Conservation (phyloP, 495 filamentous ascomycete species). For the Penicillium argentinense region DNA sequence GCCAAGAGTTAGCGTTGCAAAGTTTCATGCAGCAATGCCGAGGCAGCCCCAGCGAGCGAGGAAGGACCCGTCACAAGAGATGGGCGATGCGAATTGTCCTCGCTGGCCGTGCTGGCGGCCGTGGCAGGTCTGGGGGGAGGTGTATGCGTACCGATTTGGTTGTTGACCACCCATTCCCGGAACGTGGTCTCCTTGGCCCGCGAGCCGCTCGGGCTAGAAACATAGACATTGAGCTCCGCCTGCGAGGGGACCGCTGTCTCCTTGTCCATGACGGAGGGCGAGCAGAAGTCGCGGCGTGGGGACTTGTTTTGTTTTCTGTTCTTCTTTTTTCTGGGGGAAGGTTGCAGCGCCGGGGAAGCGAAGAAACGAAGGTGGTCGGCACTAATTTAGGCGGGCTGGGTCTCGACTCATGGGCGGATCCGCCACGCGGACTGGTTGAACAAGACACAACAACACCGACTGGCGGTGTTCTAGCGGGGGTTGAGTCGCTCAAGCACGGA, state of each 20-base stretch:
- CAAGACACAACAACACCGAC: too few species aligned
- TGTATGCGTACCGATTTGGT: conserved; percentile 50
- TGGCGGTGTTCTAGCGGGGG: neutral
- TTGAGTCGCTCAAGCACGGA: neutral
- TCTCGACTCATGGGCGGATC: conserved; percentile 26
- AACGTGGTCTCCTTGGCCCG: conserved; percentile 47
- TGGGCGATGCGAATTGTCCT: too few species aligned
- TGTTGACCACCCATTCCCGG: conserved; percentile 51
- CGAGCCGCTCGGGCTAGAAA: conserved; percentile 36
- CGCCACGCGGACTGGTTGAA: conserved; percentile 15
- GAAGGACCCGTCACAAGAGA: too few species aligned
- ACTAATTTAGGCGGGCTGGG: conserved; percentile 26
- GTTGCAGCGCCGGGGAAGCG: conserved; percentile 23
- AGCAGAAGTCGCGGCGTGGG: conserved; percentile 13
- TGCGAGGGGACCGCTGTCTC: conserved; percentile 27
- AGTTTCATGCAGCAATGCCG: conserved; percentile 5
- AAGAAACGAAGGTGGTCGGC: conserved; percentile 14
- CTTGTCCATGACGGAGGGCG: conserved; percentile 33
- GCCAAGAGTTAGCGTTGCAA: conserved; percentile 18
- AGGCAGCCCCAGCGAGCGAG: neutral
- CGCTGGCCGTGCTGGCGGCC: too few species aligned
- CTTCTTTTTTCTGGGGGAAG: too few species aligned
- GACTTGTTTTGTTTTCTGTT: too few species aligned
- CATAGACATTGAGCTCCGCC: conserved; percentile 46
- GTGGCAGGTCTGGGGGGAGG: neutral